Percentiles rank a stretch among this genome's conserved stretches.
Evolutionary conservation across 306 rosid species (phyloP).

Genomic region (Cucurbita argyrosperma): DNA sequence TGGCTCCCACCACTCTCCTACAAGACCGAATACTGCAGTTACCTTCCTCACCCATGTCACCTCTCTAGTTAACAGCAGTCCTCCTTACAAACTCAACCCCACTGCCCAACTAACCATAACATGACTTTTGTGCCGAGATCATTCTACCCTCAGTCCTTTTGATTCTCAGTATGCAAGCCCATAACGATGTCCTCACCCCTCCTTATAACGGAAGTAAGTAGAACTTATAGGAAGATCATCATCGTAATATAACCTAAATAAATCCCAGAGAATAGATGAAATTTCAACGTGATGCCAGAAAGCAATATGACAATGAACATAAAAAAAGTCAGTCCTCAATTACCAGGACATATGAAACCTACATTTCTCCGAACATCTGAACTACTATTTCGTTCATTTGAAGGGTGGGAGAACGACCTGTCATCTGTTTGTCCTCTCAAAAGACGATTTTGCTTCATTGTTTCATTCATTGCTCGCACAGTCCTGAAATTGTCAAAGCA

Average conservation of each 20-base stretch:
- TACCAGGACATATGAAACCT: constrained; percentile 14
- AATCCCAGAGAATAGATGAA: constrained; percentile 3
- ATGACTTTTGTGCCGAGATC: background rate
- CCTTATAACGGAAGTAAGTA: background rate
- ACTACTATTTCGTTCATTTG: constrained; percentile 23
- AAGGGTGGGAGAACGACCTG: constrained; percentile 39
- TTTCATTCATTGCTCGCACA: constrained; percentile 95
- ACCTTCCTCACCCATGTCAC: background rate
- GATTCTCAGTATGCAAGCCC: background rate
- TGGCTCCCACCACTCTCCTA: background rate
- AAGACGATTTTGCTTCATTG: constrained; percentile 87
- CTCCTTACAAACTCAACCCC: background rate
- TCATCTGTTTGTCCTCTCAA: constrained; percentile 55
- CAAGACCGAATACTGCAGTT: background rate
- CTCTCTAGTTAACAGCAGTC: background rate
- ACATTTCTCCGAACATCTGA: constrained; percentile 33
- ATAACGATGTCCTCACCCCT: background rate
- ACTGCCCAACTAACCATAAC: background rate
- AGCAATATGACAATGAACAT: background rate
- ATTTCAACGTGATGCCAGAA: constrained; percentile 1
- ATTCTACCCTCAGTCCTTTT: background rate
- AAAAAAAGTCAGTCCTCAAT: constrained; percentile 1
- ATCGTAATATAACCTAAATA: background rate
- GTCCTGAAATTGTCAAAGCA: constrained; percentile 39
- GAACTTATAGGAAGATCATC: background rate